Base-by-base conservation (phyloP, 768 basidiomycete species). In the Antrodiella citrinella region DNA sequence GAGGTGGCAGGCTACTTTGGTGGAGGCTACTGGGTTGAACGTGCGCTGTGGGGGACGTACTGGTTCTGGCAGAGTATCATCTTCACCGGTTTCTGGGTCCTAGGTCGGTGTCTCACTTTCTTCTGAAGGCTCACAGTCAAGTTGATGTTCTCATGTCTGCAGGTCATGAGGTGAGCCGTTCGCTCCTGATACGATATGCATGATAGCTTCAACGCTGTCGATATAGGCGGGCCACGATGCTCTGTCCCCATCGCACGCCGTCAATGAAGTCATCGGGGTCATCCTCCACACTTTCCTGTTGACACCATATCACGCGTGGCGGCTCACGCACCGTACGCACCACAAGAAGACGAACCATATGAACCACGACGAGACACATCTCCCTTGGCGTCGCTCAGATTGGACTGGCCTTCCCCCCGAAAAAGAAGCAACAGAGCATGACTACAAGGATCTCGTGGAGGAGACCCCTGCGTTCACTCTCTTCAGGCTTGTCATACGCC, bases 221-320 rank as follows among this genome's bases (percentile, higher is more conserved):
- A n/a, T n/a, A 19, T 51, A 80, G 76, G 73, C 73, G 15, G 77
- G 76, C 1, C 77, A 78, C 51, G 70, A 71, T 44, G 71, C 74
- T 4, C 64, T 78, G 18, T 78, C 75, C 4, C 62, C 72, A 2
- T 61, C 64, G 48, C 51, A 58, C 3, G 56, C 57, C 49, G 57
- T 72, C n/a, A 76, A 74, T 57, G 53, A 63, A 22, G 51, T 65
- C 5, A 49, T 73, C 19, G 76, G 75, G 4, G 58, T 77, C 44
- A 47, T 60, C 4, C 65, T 74, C 12, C 75, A 76, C 57, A 70
- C 71, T 1, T 72, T 70, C 39, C 45, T 62, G 21, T 40, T 60
- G 21, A 58, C 57, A 0, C 60, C 60, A 1, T 62, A 59, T 44
- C 58, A 53, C 26, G 53, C 59, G 2, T 62, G 61, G 61, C 42